A percentile compares a stretch with the other conserved stretches of the same genome.
Evolutionary conservation across 2,329 filamentous ascomycete species (phyloP).

Genomic region (Xylariales sp.): DNA sequence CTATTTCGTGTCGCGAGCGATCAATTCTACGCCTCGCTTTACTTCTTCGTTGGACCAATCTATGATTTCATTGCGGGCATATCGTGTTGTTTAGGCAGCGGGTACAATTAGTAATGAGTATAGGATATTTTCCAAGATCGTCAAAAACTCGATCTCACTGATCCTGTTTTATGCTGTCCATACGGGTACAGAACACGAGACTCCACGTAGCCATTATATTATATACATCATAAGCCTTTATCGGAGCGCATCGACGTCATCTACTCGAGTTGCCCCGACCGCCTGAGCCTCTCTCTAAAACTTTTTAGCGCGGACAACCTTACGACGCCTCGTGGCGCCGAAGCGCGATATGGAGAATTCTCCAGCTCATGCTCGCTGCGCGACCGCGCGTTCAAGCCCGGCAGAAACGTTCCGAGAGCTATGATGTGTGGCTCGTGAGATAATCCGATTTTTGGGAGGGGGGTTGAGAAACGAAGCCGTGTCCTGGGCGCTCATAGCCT

Average conservation of each 20-base stretch:
- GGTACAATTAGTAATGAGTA: neutral
- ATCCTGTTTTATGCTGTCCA: too few species aligned
- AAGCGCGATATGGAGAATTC: neutral
- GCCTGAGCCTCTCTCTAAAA: neutral
- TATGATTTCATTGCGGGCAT: neutral
- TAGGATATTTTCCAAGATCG: neutral
- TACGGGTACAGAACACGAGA: neutral
- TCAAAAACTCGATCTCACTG: conserved; percentile 1
- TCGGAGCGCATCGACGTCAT: conserved; percentile 1
- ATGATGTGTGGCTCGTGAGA: neutral
- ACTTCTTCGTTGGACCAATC: neutral
- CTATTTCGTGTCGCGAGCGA: neutral
- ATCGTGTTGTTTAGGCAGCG: neutral
- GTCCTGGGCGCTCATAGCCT: neutral
- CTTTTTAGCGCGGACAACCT: neutral
- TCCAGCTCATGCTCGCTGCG: neutral
- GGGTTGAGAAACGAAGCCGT: neutral
- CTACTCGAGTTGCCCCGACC: neutral
- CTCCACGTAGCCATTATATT: conserved; percentile 13
- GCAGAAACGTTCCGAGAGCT: neutral
- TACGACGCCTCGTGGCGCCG: neutral
- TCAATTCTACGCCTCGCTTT: neutral
- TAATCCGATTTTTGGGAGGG: neutral
- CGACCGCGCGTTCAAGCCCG: neutral
- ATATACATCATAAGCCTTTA: neutral